Percentiles rank a stretch among this genome's conserved stretches.
Evolutionary conservation across 768 basidiomycete genomes (phyloP).

Genomic region (Leccinum disarticulatum): DNA sequence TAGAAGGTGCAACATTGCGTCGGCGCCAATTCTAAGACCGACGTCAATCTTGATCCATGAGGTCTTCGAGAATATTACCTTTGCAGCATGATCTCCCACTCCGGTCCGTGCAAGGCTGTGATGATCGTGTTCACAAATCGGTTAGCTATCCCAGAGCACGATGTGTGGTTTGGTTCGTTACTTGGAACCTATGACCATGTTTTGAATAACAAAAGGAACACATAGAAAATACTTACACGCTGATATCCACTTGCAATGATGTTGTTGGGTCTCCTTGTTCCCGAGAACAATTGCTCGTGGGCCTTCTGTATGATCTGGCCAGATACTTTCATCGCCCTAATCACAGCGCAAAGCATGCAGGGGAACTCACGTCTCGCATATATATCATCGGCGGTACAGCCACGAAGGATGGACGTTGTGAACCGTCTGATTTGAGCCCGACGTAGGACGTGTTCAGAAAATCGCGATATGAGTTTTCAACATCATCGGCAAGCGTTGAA

Average conservation of each 20-base stretch:
- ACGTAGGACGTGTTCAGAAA: too few relatives aligned
- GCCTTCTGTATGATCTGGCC: slow-evolving; percentile 60
- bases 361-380: slow-evolving; percentile 51
- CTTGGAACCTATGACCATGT: slow-evolving; percentile 20
- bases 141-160: slow-evolving; percentile 50
- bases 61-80: slow-evolving; percentile 40
- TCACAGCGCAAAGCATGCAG: not conserved
- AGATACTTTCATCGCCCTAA: not conserved
- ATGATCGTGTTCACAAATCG: slow-evolving; percentile 74
- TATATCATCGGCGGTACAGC: slow-evolving; percentile 43
- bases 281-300: slow-evolving; percentile 52
- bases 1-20: slow-evolving; percentile 76
- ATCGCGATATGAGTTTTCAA: too few relatives aligned
- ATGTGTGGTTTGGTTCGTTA: slow-evolving; percentile 39
- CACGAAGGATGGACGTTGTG: slow-evolving; percentile 26
- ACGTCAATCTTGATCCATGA: not conserved
- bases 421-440: not conserved
- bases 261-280: slow-evolving; percentile 45
- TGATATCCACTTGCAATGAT: slow-evolving; percentile 69
- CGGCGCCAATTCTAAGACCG: slow-evolving; percentile 67
- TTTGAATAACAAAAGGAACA: not conserved
- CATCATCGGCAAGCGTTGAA: too few relatives aligned
- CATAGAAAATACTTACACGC: slow-evolving; percentile 39
- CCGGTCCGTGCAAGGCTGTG: slow-evolving; percentile 59
- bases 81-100: slow-evolving; percentile 65